phyloP scores from a whole-genome alignment of 768 basidiomycete genomes.

The Termitomyces sp. region DNA sequence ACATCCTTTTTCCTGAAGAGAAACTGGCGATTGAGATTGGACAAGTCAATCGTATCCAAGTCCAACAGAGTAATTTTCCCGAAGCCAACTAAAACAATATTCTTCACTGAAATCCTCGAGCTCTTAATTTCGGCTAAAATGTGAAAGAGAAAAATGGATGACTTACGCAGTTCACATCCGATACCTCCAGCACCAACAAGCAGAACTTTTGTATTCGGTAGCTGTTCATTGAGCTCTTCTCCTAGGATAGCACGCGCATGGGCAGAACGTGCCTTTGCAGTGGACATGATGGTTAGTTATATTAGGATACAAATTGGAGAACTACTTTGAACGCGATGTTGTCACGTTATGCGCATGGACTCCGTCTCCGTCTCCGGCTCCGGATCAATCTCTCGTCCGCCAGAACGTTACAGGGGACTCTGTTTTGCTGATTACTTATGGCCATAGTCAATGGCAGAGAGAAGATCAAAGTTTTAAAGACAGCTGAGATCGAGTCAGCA shows the following conservation, averaged over 20 bases:
- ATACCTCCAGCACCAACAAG: slow-evolving; percentile 96
- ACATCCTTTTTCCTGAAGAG: slow-evolving; percentile 96
- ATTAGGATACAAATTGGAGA: no score
- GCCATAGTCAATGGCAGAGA: no score
- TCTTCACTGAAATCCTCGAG: slow-evolving; percentile 70
- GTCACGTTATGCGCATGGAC: slow-evolving; percentile 20
- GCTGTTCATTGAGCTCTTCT: slow-evolving; percentile 52
- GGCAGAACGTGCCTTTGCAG: slow-evolving; percentile 41
- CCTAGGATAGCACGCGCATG: slow-evolving; percentile 82
- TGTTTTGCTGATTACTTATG: no score
- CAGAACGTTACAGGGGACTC: no score
- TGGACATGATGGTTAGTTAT: slow-evolving; percentile 30
- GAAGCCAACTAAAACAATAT: slow-evolving; percentile 89
- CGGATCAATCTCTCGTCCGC: neutral
- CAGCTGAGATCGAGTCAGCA: neutral
- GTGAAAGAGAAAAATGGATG: neutral
- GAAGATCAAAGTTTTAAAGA: no score
- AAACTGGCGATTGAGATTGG: slow-evolving; percentile 96
- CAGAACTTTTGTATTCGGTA: slow-evolving; percentile 66
- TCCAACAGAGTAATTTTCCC: slow-evolving; percentile 90
- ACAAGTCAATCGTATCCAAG: slow-evolving; percentile 97
- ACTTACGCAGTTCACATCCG: slow-evolving; percentile 89
- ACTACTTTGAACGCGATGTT: slow-evolving; percentile 11
- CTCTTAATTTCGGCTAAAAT: neutral
- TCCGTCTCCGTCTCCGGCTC: neutral